These are phyloP conservation scores for Raphanus hybrid DNA, from an alignment of 441 rosid species.

Conservation along the genomic window DNA sequence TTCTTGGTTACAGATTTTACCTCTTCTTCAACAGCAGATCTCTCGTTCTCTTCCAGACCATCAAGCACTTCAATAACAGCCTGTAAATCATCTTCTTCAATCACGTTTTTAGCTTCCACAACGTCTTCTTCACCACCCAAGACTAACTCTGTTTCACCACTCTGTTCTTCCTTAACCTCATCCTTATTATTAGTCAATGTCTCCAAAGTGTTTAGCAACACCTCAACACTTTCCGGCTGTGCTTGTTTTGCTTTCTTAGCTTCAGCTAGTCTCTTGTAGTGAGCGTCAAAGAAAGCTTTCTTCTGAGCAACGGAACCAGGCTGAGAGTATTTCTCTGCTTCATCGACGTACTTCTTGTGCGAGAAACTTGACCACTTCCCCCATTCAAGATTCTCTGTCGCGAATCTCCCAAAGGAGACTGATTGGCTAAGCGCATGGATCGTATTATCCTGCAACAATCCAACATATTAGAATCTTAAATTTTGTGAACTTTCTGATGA, in stretches of 20 bases:
- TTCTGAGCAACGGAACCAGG: slow-evolving; percentile 83
- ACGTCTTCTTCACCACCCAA: slow-evolving; percentile 10
- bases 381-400: slow-evolving; percentile 66
- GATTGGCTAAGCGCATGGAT: slow-evolving; percentile 54
- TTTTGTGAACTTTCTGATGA: slow-evolving; percentile 22
- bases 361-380: slow-evolving; percentile 77
- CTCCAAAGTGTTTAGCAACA: neutral
- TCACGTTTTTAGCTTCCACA: neutral
- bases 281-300: slow-evolving; percentile 79
- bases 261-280: slow-evolving; percentile 47
- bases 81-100: slow-evolving; percentile 13
- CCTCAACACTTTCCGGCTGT: slow-evolving; percentile 15
- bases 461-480: slow-evolving; percentile 19
- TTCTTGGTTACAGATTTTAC: neutral
- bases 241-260: slow-evolving; percentile 47
- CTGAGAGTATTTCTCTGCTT: slow-evolving; percentile 65
- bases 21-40: slow-evolving; percentile 11
- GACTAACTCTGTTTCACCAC: slow-evolving; percentile 1
- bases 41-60: slow-evolving; percentile 6
- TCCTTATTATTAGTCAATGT: neutral
- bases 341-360: slow-evolving; percentile 67
- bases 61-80: slow-evolving; percentile 16
- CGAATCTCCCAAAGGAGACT: slow-evolving; percentile 67
- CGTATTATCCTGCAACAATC: slow-evolving; percentile 52
- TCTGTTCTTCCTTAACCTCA: slow-evolving; percentile 25